Base-by-base conservation (phyloP, 192 early-diverging fungal species). In the Mortierella claussenii region DNA sequence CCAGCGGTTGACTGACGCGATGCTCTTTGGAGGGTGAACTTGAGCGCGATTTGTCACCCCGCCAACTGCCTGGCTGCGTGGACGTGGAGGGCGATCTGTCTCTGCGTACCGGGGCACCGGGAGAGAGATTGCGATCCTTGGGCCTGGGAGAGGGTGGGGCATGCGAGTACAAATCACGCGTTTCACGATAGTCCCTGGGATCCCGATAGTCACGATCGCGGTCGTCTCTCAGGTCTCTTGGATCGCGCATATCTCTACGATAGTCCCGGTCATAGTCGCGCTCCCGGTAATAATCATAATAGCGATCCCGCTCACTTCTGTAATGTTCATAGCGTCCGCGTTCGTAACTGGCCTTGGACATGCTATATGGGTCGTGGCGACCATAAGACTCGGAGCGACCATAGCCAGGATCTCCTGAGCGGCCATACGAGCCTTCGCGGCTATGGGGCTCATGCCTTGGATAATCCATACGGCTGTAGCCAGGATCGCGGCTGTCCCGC, bases 281-380 rank as follows among this genome's bases (percentile, higher is more conserved):
- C 34, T 76, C 73, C 32, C 67, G 62, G 47, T 76, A 76, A 12
- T 65, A 65, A 9, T 76, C 73, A 1, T 65, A 58, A 8, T 76
- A 63, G 11, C 73, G 57, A 40, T 76, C 73, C 4, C 73, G 63
- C 2, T 71, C 69, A 20, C 69, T 56, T 13, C 60, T 18, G 33
- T 76, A 76, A n/a, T 66, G 73, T 12, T 76, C 73, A 13, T 76
- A 76, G 28, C 73, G 64, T 11, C 73, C 64, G 5, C 73, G 73
- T 3, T 76, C 73, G 17, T 76, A 76, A 21, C 57, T 40, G 27
- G 47, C 42, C 23, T 66, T 76, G 8, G 73, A 46, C 32, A 67
- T 57, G 21, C 56, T 46, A 36, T 76, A 76, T 28, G 73, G 46
- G 11, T 76, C 73, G 2, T 52, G 46, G 17, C 73, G 73, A 18